Evolutionary conservation across 2,329 filamentous ascomycete genomes (phyloP), one percentile per base, ranked within the genome.

Genomic region (Epichloe bromicola): DNA sequence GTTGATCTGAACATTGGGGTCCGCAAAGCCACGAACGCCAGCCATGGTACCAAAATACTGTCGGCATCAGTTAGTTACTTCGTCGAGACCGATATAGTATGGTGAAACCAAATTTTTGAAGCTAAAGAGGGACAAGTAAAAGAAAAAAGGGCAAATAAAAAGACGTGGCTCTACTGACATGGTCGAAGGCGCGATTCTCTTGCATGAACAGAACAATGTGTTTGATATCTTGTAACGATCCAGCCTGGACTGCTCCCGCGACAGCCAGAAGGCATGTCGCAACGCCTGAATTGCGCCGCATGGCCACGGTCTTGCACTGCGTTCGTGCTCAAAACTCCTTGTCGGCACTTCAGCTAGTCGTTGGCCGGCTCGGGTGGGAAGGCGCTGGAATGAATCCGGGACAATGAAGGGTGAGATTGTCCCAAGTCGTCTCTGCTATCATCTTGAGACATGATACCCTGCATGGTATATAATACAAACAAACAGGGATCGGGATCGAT

Each of bases 121-220:
- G 26, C 26, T 30, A 4, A 10, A 30, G 26, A 8, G 8, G 26
- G 26, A 10, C 26, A 10, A 30, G 3, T 4, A 20, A 5, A 34
- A 17, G 3, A 8, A 20, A 5, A 34, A 17, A n/a, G 36, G 2
- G 2, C 10, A 15, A 12, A 23, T 33, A 34, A 11, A 1, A 10
- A 15, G 5, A 37, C 2, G 20, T 34, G 12, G 6, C 15, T 37
- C 12, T n/a, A 56, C 62, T 50, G 43, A 63, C 63, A 34, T 65
- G 63, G 50, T 65, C 61, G 44, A 65, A 61, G 1, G 63, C 63
- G 14, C 63, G 55, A 47, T 65, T 65, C 52, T 65, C 74, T 57
- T 78, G 74, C 75, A 78, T 79, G 57, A 78, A 75, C 37, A 79
- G 69, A n/a, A 79, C 68, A 37, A 78, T 74, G 68, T 78, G 75